Conservation (phyloP, 805 yeast genomes). For the Ogataea salicorniae region DNA sequence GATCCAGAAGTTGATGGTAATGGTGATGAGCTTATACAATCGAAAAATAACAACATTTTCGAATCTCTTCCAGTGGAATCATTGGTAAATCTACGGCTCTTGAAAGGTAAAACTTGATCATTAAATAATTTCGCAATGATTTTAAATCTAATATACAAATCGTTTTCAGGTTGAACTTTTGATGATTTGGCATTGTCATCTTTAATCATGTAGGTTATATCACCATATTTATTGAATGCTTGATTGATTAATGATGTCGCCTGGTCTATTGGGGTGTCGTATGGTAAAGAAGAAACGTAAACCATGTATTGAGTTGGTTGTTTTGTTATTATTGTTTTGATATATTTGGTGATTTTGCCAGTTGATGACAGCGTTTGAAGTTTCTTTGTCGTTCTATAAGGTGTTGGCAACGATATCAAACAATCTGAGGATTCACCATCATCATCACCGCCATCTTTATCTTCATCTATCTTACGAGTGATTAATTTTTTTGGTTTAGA, state of each 20-base stretch:
- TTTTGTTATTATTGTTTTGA: conserved; percentile 23
- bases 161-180: conserved; percentile 22
- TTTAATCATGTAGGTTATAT: conserved; percentile 16
- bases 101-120: conserved; percentile 24
- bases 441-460: no score
- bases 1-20: neutral
- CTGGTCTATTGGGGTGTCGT: conserved; percentile 24
- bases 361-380: conserved; percentile 1
- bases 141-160: conserved; percentile 24
- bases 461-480: no score
- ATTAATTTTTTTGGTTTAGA: neutral
- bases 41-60: conserved; percentile 29
- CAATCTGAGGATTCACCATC: neutral
- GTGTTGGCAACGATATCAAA: conserved; percentile 7
- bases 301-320: conserved; percentile 22
- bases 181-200: conserved; percentile 20
- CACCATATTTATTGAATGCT: conserved; percentile 24
- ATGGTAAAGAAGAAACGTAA: conserved; percentile 27
- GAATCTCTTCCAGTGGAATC: conserved; percentile 27
- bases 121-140: conserved; percentile 21
- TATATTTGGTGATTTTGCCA: conserved; percentile 17
- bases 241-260: conserved; percentile 20
- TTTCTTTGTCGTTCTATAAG: neutral
- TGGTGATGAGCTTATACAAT: conserved; percentile 18
- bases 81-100: conserved; percentile 24